These are phyloP conservation scores for Tolypocladium cylindrosporum DNA, from an alignment of 2,329 filamentous ascomycete species.

Conservation along the genomic window DNA sequence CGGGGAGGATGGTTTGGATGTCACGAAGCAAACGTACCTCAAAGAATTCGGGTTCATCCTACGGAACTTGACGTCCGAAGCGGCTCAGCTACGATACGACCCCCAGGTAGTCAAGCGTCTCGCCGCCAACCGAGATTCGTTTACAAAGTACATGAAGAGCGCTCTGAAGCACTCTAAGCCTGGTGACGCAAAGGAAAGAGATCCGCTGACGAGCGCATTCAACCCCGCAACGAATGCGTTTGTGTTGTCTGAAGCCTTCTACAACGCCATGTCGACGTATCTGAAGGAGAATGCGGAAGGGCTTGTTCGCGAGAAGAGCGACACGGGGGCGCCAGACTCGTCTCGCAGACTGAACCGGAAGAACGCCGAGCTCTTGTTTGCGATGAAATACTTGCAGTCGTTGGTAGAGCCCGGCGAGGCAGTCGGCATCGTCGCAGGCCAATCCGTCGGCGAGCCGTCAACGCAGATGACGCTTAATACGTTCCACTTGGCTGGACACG, in stretches of 20 bases:
- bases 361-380: slow-evolving; percentile 73
- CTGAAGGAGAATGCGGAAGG: slow-evolving; percentile 64
- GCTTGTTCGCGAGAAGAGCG: slow-evolving; percentile 28
- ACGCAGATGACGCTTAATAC: slow-evolving; percentile 99
- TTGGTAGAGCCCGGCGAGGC: slow-evolving; percentile 92
- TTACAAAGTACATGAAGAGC: slow-evolving; percentile 71
- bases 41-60: slow-evolving; percentile 87
- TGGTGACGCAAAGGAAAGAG: slow-evolving; percentile 47
- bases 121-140: slow-evolving; percentile 44
- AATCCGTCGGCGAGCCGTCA: slow-evolving; percentile 93
- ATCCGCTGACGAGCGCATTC: slow-evolving; percentile 67
- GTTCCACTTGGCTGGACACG: slow-evolving; percentile 98
- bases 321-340: slow-evolving; percentile 10
- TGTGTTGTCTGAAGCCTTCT: slow-evolving; percentile 83
- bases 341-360: slow-evolving; percentile 45
- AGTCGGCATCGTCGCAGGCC: slow-evolving; percentile 90
- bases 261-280: slow-evolving; percentile 61
- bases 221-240: slow-evolving; percentile 71
- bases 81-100: slow-evolving; percentile 63
- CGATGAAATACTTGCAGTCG: slow-evolving; percentile 87
- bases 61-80: slow-evolving; percentile 72
- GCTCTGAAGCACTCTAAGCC: slow-evolving; percentile 58
- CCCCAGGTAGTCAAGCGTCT: slow-evolving; percentile 35
- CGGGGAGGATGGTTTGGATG: slow-evolving; percentile 90
- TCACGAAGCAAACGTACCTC: slow-evolving; percentile 87